A percentile compares a stretch with the other conserved stretches of the same genome.
These are phyloP conservation scores for Bipolaris bicolor DNA, from an alignment of 2,329 filamentous ascomycete genomes.

Conservation along the genomic window DNA sequence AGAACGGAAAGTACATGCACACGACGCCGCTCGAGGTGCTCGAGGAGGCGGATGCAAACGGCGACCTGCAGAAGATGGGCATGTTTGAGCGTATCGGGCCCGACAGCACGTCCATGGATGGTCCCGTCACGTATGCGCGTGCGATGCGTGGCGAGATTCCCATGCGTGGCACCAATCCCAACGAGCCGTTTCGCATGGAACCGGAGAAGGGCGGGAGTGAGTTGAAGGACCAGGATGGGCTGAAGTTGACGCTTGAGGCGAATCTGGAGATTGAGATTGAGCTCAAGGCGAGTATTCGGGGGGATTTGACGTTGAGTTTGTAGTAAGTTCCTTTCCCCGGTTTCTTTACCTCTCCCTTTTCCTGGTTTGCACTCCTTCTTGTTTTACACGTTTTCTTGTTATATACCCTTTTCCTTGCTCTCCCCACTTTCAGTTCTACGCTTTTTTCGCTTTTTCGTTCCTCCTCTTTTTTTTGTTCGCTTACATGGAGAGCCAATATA, in stretches of 20 bases:
- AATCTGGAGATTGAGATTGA: constrained; percentile 85
- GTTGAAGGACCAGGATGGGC: constrained; percentile 65
- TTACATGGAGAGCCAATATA: constrained; percentile 13
- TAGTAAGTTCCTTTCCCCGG: constrained; percentile 64
- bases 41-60: constrained; percentile 59
- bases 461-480: constrained; percentile 4
- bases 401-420: too few species aligned
- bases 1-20: constrained; percentile 60
- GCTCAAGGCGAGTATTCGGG: constrained; percentile 83
- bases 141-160: constrained; percentile 63
- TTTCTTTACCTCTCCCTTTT: too few species aligned
- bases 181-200: constrained; percentile 54
- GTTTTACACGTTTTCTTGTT: too few species aligned
- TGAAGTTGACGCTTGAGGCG: constrained; percentile 74
- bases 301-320: constrained; percentile 79
- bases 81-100: constrained; percentile 63
- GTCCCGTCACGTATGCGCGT: constrained; percentile 61
- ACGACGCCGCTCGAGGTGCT: constrained; percentile 56
- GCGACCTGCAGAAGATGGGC: constrained; percentile 55
- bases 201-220: constrained; percentile 51
- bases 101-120: constrained; percentile 62
- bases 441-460: too few species aligned
- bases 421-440: too few species aligned
- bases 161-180: constrained; percentile 58
- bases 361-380: too few species aligned